A percentile compares a stretch with the other conserved stretches of the same genome.
These are phyloP conservation scores for Boletales sp. DNA, from an alignment of 768 basidiomycete genomes.

Conservation along the genomic window DNA sequence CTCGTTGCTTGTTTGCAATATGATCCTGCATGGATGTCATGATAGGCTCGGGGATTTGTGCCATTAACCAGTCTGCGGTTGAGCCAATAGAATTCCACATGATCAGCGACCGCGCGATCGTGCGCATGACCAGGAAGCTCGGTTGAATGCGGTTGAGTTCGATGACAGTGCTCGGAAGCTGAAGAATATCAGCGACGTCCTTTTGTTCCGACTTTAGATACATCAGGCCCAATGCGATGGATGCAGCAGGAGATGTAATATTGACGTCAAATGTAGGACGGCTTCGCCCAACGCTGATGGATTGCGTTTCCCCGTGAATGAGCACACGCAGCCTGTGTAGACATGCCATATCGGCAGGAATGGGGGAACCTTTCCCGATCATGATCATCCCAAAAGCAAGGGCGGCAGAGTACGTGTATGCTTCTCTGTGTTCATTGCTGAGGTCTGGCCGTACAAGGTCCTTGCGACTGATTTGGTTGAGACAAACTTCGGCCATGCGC, in stretches of 20 bases:
- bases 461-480: conserved; percentile 75
- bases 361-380: conserved; percentile 79
- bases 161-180: conserved; percentile 76
- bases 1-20: conserved; percentile 40
- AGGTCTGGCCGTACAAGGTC: conserved; percentile 80
- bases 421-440: conserved; percentile 86
- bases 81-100: conserved; percentile 81
- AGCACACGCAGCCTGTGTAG: conserved; percentile 68
- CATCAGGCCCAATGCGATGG: conserved; percentile 89
- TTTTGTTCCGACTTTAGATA: conserved; percentile 80
- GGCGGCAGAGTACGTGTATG: conserved; percentile 86
- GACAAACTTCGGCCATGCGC: conserved; percentile 89
- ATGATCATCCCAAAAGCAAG: conserved; percentile 96
- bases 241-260: conserved; percentile 88
- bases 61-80: conserved; percentile 66
- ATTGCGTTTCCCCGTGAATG: conserved; percentile 67
- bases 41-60: conserved; percentile 70
- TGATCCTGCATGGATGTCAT: conserved; percentile 53
- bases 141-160: conserved; percentile 85
- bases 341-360: conserved; percentile 72
- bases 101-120: conserved; percentile 73
- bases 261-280: conserved; percentile 73
- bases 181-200: conserved; percentile 84
- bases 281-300: conserved; percentile 33
- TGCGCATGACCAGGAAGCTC: conserved; percentile 79